These are phyloP conservation scores for Xylaria flabelliformis DNA, from an alignment of 495 filamentous ascomycete species.

Conservation along the genomic window DNA sequence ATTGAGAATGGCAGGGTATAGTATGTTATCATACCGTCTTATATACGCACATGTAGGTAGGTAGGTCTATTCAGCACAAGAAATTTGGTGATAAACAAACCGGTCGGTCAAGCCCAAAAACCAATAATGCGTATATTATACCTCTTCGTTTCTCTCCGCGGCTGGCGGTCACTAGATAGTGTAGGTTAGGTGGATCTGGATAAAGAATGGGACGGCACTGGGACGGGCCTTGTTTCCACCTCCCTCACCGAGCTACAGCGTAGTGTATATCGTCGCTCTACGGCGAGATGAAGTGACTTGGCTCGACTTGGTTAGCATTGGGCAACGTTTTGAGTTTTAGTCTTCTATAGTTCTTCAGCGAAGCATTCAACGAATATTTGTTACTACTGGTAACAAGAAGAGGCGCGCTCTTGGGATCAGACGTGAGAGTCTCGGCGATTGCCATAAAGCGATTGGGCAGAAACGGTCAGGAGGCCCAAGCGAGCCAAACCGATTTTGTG, in stretches of 20 bases:
- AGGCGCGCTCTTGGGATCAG: conserved; percentile 44
- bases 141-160: conserved; percentile 20
- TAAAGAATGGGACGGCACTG: conserved; percentile 23
- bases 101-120: conserved; percentile 24
- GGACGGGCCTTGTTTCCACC: conserved; percentile 32
- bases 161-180: conserved; percentile 20
- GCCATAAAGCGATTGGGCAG: conserved; percentile 43
- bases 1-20: conserved; percentile 7
- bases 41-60: not conserved
- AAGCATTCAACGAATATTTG: not conserved
- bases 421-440: conserved; percentile 44
- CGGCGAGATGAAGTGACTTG: conserved; percentile 25
- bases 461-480: conserved; percentile 48
- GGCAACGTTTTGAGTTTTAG: not conserved
- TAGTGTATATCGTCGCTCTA: conserved; percentile 27
- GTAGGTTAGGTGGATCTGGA: conserved; percentile 30
- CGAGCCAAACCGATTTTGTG: conserved; percentile 43
- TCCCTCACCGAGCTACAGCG: conserved; percentile 27
- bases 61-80: conserved; percentile 18
- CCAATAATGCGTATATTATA: conserved; percentile 16
- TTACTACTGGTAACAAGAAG: conserved; percentile 16
- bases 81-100: conserved; percentile 18
- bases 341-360: not conserved
- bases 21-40: conserved; percentile 2
- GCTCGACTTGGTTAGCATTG: not conserved